A percentile compares a stretch with the other conserved stretches of the same genome.
Evolutionary conservation across 257 asterid species (phyloP).

Genomic region (Solanum neorickii): DNA sequence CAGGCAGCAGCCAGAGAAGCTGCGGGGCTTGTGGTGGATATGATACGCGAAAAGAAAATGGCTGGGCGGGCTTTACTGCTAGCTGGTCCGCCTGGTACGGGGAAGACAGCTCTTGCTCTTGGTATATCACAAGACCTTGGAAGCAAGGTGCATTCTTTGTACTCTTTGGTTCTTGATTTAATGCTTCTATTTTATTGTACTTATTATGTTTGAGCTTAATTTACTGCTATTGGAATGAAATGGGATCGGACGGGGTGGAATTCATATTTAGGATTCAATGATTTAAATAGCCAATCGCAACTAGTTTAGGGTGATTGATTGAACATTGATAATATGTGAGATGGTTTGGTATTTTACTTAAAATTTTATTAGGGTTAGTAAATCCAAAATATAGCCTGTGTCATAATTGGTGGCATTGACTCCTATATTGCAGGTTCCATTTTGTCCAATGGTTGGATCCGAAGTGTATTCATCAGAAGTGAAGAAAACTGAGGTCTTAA

Average conservation of each 20-base stretch:
- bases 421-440: conserved; percentile 58
- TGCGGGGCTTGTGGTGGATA: background rate
- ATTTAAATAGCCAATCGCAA: background rate
- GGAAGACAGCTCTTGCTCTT: background rate
- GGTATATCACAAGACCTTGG: background rate
- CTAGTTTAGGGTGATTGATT: background rate
- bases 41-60: background rate
- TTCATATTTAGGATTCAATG: background rate
- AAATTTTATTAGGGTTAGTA: background rate
- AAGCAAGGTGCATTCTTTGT: background rate
- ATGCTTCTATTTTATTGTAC: background rate
- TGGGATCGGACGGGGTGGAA: background rate
- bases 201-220: background rate
- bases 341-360: background rate
- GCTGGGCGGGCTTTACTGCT: background rate
- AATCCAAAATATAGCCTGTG: background rate
- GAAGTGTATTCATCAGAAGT: conserved; percentile 97
- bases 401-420: background rate
- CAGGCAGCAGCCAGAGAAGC: background rate
- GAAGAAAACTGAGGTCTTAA: conserved; percentile 87
- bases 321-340: background rate
- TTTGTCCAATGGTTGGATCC: conserved; percentile 98
- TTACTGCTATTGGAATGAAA: background rate
- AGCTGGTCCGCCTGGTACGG: background rate
- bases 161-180: background rate